These are phyloP conservation scores for Mangifera indica DNA, from an alignment of 345 rosid genomes.

Conservation along the genomic window DNA sequence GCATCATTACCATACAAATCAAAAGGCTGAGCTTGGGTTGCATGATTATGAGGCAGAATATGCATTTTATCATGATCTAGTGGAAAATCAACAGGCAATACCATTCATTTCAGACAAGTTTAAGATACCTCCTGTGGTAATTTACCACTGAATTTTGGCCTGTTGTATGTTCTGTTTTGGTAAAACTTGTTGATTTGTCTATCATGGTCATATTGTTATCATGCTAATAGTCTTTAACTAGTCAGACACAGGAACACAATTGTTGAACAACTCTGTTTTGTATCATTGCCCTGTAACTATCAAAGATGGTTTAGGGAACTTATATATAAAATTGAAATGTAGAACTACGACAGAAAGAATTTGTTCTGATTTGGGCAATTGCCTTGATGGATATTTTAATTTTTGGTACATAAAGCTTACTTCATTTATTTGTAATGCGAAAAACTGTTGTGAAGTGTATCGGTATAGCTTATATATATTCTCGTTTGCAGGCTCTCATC, in stretches of 20 bases:
- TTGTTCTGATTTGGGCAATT: constrained; percentile 1
- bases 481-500: not conserved
- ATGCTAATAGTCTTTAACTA: constrained; percentile 14
- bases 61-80: constrained; percentile 58
- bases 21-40: constrained; percentile 71
- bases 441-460: not conserved
- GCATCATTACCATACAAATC: constrained; percentile 92
- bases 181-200: constrained; percentile 12
- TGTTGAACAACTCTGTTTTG: constrained; percentile 13
- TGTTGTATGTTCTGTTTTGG: constrained; percentile 1
- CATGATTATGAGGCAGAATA: constrained; percentile 93
- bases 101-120: constrained; percentile 69
- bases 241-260: not conserved
- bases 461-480: not conserved
- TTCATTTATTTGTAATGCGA: not conserved
- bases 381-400: not conserved
- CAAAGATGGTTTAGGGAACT: constrained; percentile 31
- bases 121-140: constrained; percentile 61
- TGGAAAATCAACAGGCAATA: constrained; percentile 49
- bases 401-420: not conserved
- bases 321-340: constrained; percentile 16
- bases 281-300: constrained; percentile 20
- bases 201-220: constrained; percentile 14
- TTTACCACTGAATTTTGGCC: constrained; percentile 49
- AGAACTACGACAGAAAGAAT: constrained; percentile 1